Evolutionary conservation across 371 early-diverging fungal genomes (phyloP), one percentile per base, ranked within the genome.

Genomic region (Rhizopus arrhizus): DNA sequence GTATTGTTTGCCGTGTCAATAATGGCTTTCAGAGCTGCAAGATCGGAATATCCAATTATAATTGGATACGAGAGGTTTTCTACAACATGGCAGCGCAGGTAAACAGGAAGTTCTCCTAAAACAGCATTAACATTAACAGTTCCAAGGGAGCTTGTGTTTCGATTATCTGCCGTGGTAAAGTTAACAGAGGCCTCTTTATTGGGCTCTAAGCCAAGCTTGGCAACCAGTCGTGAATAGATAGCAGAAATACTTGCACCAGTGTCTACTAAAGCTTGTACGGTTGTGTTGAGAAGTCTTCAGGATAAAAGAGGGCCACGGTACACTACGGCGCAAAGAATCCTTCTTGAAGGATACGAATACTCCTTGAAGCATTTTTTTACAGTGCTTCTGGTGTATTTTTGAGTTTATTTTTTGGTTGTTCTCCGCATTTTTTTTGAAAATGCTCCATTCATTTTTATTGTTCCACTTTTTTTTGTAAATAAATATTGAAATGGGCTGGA

Each of bases 21-120:
- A 33, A 58, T 47, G 4, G 35, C 58, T 10, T 29, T 16, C n/a
- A 58, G 47, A 35, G 47, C 22, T 16, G 34, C 13, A 5, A 47
- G 47, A 40, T 48, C 58, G 6, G 40, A 48, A 48, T 58, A 58
- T 22, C 58, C 58, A 15, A 60, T 10, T n/a, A 60, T 60, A 0
- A 53, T 28, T 22, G n/a, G 53, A 9, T 53, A 34, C 2, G 53
- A 38, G 1, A 60, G 53, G 7, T 33, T 16, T 8, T 52, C 36
- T 6, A 60, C 48, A 35, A 60, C 54, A 46, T 60, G 61, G 16
- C 43, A 60, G 0, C 22, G 13, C 3, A 60, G 4, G 3, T 7
- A n/a, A 10, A 35, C 28, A 2, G 36, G 3, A 1, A 38, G 5
- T 5, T 46, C 16, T 4, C 47, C 48, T 11, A 60, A 1, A 12